A percentile compares a stretch with the other conserved stretches of the same genome.
These are phyloP conservation scores for Rhodamnia rubescens DNA, from an alignment of 345 rosid species.

Conservation along the genomic window DNA sequence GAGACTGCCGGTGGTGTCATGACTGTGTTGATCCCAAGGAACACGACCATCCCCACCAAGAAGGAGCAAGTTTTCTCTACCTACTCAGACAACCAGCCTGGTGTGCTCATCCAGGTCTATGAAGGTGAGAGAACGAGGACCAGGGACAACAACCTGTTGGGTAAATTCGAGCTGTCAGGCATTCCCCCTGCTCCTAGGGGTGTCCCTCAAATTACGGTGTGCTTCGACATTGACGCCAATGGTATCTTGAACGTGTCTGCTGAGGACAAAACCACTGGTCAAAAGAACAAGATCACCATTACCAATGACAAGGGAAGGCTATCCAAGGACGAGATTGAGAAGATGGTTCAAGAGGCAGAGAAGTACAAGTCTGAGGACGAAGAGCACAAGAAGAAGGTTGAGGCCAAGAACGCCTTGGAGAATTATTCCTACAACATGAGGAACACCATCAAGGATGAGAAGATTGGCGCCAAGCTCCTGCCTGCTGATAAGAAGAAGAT, in stretches of 20 bases:
- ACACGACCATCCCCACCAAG: slow-evolving; percentile 68
- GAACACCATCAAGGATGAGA: slow-evolving; percentile 62
- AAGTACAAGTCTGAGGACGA: slow-evolving; percentile 67
- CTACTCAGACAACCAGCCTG: slow-evolving; percentile 69
- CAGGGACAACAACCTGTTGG: slow-evolving; percentile 70
- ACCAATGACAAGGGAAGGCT: slow-evolving; percentile 74
- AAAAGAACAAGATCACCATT: slow-evolving; percentile 73
- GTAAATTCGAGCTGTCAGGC: slow-evolving; percentile 69
- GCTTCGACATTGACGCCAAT: slow-evolving; percentile 71
- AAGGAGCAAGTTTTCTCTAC: slow-evolving; percentile 72
- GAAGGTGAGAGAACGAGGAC: slow-evolving; percentile 79
- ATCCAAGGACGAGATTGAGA: slow-evolving; percentile 28
- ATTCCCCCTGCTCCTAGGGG: slow-evolving; percentile 80
- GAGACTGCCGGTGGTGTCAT: slow-evolving; percentile 78
- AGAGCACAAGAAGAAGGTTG: slow-evolving; percentile 75
- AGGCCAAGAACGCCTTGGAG: slow-evolving; percentile 63
- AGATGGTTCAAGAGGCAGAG: slow-evolving; percentile 81
- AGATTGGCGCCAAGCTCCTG: slow-evolving; percentile 50
- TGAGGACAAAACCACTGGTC: slow-evolving; percentile 72
- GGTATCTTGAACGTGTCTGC: slow-evolving; percentile 80
- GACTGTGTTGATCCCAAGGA: slow-evolving; percentile 70
- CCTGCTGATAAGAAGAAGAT: slow-evolving; percentile 61
- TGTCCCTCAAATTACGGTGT: slow-evolving; percentile 47
- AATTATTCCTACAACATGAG: slow-evolving; percentile 73
- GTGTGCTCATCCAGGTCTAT: slow-evolving; percentile 71